phyloP scores from a whole-genome alignment of 768 basidiomycete species.

The Nevesoporus exiguus region DNA sequence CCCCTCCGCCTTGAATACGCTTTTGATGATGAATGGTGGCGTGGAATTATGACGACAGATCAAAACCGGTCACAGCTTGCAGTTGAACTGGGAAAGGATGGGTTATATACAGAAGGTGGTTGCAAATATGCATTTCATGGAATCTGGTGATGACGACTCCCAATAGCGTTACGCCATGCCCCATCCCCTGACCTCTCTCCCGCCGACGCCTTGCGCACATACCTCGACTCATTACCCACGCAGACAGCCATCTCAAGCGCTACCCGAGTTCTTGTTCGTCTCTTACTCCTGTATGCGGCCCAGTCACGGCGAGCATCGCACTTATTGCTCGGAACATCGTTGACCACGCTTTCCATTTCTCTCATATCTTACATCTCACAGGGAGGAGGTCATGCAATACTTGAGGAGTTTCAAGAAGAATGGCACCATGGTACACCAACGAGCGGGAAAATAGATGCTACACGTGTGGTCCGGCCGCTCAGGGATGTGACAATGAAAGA shows the following conservation, averaged over 20 bases:
- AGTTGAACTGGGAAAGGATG: slow-evolving; percentile 53
- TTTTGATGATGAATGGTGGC: slow-evolving; percentile 70
- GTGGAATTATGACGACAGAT: slow-evolving; percentile 36
- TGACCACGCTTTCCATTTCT: slow-evolving; percentile 74
- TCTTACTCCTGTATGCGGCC: slow-evolving; percentile 71
- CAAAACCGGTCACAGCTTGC: slow-evolving; percentile 30
- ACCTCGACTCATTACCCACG: slow-evolving; percentile 68
- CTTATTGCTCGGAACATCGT: slow-evolving; percentile 70
- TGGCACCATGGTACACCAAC: slow-evolving; percentile 42
- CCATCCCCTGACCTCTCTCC: slow-evolving; percentile 16
- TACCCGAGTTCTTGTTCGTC: slow-evolving; percentile 55
- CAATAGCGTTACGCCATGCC: slow-evolving; percentile 23
- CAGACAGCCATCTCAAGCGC: slow-evolving; percentile 63
- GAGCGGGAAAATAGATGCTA: slow-evolving; percentile 6
- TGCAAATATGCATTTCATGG: background rate
- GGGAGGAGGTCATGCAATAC: slow-evolving; percentile 70
- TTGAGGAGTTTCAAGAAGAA: slow-evolving; percentile 68
- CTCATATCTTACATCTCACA: slow-evolving; percentile 72
- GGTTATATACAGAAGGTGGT: slow-evolving; percentile 35
- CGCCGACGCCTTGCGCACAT: slow-evolving; percentile 39
- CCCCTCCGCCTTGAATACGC: slow-evolving; percentile 69
- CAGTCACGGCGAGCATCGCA: slow-evolving; percentile 60
- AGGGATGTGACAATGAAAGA: slow-evolving; percentile 77
- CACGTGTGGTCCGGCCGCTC: slow-evolving; percentile 64
- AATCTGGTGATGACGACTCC: background rate